Evolutionary conservation across 176 grass and related monocot genomes (phyloP).

Genomic region (Avena sativa): DNA sequence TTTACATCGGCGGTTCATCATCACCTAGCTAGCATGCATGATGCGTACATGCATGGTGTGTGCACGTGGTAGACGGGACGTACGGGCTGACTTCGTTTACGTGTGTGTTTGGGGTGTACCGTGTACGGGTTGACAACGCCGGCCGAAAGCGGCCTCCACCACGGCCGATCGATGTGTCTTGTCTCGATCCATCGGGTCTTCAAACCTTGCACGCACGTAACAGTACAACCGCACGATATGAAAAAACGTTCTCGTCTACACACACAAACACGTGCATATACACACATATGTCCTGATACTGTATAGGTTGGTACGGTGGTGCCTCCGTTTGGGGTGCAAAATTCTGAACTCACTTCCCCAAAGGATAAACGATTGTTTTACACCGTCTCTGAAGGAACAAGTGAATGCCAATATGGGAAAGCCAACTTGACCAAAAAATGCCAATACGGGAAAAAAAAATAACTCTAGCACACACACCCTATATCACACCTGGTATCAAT

Average conservation of each 20-base stretch:
- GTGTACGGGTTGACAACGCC: not conserved
- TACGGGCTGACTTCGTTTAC: not conserved
- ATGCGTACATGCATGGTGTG: not conserved
- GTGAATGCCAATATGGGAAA: no score
- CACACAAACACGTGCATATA: no score
- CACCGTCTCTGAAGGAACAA: no score
- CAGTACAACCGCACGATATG: not conserved
- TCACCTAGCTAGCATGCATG: not conserved
- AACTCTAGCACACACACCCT: no score
- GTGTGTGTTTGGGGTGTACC: no score
- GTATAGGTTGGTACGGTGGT: not conserved
- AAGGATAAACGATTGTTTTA: not conserved
- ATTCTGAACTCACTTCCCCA: not conserved
- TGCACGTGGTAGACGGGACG: not conserved
- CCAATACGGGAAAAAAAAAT: no score
- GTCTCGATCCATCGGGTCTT: not conserved
- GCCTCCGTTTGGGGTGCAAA: not conserved
- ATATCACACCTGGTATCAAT: no score
- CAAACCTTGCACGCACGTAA: not conserved
- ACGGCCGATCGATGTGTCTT: no score
- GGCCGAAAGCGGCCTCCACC: not conserved
- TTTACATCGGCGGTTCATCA: not conserved
- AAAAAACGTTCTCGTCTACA: conserved; percentile 8
- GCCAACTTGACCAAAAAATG: no score
- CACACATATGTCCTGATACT: not conserved